Evolutionary conservation across 2,329 filamentous ascomycete genomes (phyloP).

Genomic region (Pseudogymnoascus sp.): DNA sequence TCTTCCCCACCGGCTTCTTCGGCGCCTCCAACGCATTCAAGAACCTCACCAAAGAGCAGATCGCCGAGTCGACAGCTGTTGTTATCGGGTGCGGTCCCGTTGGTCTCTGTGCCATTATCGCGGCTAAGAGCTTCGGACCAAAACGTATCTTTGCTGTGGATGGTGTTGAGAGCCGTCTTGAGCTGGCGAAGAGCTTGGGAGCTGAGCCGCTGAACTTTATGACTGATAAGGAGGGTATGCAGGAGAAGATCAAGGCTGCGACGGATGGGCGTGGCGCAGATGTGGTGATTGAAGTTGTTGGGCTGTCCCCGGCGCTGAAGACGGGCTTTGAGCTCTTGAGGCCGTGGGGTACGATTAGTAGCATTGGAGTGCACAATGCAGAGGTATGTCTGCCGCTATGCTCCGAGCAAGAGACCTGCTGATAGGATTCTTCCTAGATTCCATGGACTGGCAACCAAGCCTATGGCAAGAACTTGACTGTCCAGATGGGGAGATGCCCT

Average conservation of each 20-base stretch:
- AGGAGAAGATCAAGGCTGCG: constrained; percentile 61
- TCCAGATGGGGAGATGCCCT: constrained; percentile 72
- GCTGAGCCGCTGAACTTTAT: constrained; percentile 78
- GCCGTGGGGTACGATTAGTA: constrained; percentile 65
- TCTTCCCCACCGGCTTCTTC: constrained; percentile 82
- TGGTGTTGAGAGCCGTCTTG: constrained; percentile 64
- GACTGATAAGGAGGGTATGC: constrained; percentile 55
- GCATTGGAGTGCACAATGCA: constrained; percentile 67
- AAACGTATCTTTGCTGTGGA: constrained; percentile 73
- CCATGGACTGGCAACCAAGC: constrained; percentile 59
- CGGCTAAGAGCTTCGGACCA: constrained; percentile 66
- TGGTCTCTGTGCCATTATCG: constrained; percentile 74
- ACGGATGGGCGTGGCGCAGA: constrained; percentile 79
- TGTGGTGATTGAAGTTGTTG: constrained; percentile 73
- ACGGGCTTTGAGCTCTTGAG: constrained; percentile 64
- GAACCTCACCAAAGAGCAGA: constrained; percentile 47
- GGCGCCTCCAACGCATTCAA: constrained; percentile 72
- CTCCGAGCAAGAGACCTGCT: background rate
- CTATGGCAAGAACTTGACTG: constrained; percentile 60
- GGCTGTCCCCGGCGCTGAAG: constrained; percentile 57
- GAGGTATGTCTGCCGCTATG: constrained; percentile 40
- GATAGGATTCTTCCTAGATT: constrained; percentile 39
- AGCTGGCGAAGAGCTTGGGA: constrained; percentile 63
- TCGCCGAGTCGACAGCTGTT: constrained; percentile 62
- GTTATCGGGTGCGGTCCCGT: constrained; percentile 81